Evolutionary conservation across 2,329 filamentous ascomycete genomes (phyloP).

Genomic region (Fusarium buharicum): DNA sequence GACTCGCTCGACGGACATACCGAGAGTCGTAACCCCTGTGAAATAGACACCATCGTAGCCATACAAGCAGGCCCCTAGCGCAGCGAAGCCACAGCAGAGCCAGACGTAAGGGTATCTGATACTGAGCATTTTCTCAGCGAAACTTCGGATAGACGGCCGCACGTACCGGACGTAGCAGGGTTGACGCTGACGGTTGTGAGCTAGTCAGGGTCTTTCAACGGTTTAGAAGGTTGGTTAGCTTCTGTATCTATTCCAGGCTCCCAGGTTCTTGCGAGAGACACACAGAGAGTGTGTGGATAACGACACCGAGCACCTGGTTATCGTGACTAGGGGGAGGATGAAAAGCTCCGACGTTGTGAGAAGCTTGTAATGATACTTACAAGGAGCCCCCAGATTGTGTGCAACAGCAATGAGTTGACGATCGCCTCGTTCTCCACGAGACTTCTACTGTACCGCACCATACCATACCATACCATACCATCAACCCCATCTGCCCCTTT

Average conservation of each 20-base stretch:
- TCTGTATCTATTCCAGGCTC: no score
- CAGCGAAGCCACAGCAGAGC: conserved; percentile 51
- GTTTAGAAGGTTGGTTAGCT: no score
- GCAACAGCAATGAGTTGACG: not conserved
- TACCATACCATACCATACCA: no score
- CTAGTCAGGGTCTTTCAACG: not conserved
- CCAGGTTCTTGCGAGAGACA: not conserved
- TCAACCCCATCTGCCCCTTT: not conserved
- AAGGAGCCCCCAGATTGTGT: not conserved
- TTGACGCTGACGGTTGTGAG: conserved; percentile 21
- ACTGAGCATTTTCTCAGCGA: conserved; percentile 23
- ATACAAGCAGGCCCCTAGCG: conserved; percentile 52
- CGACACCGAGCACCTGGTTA: no score
- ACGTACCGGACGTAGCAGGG: conserved; percentile 15
- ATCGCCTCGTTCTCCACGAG: not conserved
- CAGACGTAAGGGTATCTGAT: conserved; percentile 47
- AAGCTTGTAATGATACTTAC: not conserved
- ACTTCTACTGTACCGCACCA: no score
- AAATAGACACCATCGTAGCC: conserved; percentile 53
- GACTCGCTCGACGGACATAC: conserved; percentile 25
- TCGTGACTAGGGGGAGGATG: not conserved
- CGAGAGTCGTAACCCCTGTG: conserved; percentile 48
- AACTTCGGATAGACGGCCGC: conserved; percentile 1
- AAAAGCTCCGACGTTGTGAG: not conserved
- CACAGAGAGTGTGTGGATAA: no score